Evolutionary conservation across 1,284 basidiomycete genomes (phyloP), one percentile per base, ranked within the genome.

Genomic region (Phenoliferia sp.): DNA sequence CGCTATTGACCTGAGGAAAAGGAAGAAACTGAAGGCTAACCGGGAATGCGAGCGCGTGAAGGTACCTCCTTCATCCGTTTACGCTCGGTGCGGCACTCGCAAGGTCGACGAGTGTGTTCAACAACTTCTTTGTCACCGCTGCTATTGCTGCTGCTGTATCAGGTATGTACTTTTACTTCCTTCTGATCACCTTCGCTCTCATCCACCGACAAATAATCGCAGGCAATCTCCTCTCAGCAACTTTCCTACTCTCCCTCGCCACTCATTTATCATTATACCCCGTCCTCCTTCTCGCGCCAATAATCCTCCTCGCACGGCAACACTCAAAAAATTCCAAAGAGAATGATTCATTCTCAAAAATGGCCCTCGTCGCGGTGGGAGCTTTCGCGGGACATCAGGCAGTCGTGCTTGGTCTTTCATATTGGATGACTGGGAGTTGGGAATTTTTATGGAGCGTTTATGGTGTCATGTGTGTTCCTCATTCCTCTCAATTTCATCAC

Each of bases 41-140:
- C n/a, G n/a, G n/a, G n/a, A n/a, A n/a, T n/a, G n/a, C n/a, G n/a
- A n/a, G n/a, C n/a, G n/a, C 32, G 9, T 10, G 2, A 72, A 94
- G 91, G 50, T 94, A 89, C 79, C 84, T 97, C 3, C 80, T 95
- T 68, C 96, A 96, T 74, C 94, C 94, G 4, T 94, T 95, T 78
- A 81, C 90, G 6, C 78, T 94, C 59, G 81, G 92, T 1, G 86
- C 92, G 0, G 89, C 87, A 48, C 80, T 94, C 2, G 89, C 92
- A 0, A 80, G 87, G 10, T 94, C 93, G 0, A 90, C 90, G 0
- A 88, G 90, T 0, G 84, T 86, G 0, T 80, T 97, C 26, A 90
- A 94, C 76, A 93, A 90, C 75, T 82, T 85, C 0, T 79, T 90
- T 5, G 79, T 87, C 34, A 81, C 95, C 1, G 76, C 88, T 1